A percentile compares a stretch with the other conserved stretches of the same genome.
phyloP scores from a whole-genome alignment of 495 filamentous ascomycete species.

The Aspergillus steynii region DNA sequence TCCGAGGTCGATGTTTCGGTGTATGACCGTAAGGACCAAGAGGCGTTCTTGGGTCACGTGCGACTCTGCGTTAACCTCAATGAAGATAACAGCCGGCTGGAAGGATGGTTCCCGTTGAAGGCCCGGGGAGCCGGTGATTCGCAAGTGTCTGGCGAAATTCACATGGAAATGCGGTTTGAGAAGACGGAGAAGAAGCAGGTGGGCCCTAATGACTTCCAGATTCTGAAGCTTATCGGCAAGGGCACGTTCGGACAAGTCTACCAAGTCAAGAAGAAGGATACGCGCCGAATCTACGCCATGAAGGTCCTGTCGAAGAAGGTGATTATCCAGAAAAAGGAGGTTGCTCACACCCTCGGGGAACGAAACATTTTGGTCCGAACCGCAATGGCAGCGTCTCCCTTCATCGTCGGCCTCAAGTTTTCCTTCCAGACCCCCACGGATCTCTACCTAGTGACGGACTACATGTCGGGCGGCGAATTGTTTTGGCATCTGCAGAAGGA shows the following conservation, averaged over 20 bases:
- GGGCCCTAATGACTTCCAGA: conserved; percentile 94
- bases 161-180: conserved; percentile 81
- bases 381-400: conserved; percentile 91
- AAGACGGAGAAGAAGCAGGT: conserved; percentile 90
- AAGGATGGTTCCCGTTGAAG: conserved; percentile 84
- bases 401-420: conserved; percentile 97
- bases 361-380: conserved; percentile 96
- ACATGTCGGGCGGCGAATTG: conserved; percentile 97
- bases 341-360: conserved; percentile 94
- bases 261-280: conserved; percentile 98
- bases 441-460: conserved; percentile 97
- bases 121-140: conserved; percentile 63
- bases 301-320: conserved; percentile 99
- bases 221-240: conserved; percentile 94
- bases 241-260: conserved; percentile 99
- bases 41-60: conserved; percentile 90
- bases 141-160: conserved; percentile 86
- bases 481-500: conserved; percentile 99
- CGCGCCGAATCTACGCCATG: conserved; percentile 95
- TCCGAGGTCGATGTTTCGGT: conserved; percentile 92
- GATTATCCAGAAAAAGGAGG: conserved; percentile 99
- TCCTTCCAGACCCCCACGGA: conserved; percentile 98
- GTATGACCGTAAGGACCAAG: conserved; percentile 82
- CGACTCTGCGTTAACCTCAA: conserved; percentile 68
- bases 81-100: conserved; percentile 66